Conservation (phyloP, 2,329 filamentous ascomycete genomes). For the Cadophora gregata region DNA sequence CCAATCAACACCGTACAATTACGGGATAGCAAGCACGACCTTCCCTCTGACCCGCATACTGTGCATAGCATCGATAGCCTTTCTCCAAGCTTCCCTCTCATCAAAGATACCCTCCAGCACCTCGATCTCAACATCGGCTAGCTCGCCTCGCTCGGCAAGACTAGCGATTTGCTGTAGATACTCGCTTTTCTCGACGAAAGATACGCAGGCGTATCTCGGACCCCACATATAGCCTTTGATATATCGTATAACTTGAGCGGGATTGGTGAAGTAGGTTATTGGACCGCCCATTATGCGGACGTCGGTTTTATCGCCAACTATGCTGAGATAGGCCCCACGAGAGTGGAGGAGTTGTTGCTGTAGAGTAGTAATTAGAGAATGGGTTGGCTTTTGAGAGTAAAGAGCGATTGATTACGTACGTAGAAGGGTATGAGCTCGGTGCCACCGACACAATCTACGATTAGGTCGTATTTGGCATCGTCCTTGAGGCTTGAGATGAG, state of each 20-base stretch:
- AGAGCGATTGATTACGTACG: slow-evolving; percentile 26
- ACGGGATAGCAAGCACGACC: slow-evolving; percentile 35
- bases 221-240: slow-evolving; percentile 42
- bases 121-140: slow-evolving; percentile 34
- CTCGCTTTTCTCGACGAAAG: slow-evolving; percentile 25
- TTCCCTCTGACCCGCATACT: slow-evolving; percentile 34
- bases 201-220: slow-evolving; percentile 40
- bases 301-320: slow-evolving; percentile 42
- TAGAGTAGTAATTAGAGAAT: slow-evolving; percentile 10
- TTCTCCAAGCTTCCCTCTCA: slow-evolving; percentile 35
- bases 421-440: slow-evolving; percentile 37
- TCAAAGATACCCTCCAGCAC: slow-evolving; percentile 36
- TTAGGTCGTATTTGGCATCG: slow-evolving; percentile 32
- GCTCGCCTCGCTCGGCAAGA: slow-evolving; percentile 34
- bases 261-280: slow-evolving; percentile 39
- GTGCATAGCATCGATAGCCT: slow-evolving; percentile 34
- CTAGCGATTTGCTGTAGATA: slow-evolving; percentile 33
- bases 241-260: slow-evolving; percentile 37
- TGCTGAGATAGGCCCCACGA: slow-evolving; percentile 41
- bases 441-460: slow-evolving; percentile 48
- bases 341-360: slow-evolving; percentile 37
- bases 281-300: slow-evolving; percentile 37
- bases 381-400: neutral
- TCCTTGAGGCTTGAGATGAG: slow-evolving; percentile 25
- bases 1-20: neutral